phyloP scores from a whole-genome alignment of 768 basidiomycete species.

The Naematelia encephala region DNA sequence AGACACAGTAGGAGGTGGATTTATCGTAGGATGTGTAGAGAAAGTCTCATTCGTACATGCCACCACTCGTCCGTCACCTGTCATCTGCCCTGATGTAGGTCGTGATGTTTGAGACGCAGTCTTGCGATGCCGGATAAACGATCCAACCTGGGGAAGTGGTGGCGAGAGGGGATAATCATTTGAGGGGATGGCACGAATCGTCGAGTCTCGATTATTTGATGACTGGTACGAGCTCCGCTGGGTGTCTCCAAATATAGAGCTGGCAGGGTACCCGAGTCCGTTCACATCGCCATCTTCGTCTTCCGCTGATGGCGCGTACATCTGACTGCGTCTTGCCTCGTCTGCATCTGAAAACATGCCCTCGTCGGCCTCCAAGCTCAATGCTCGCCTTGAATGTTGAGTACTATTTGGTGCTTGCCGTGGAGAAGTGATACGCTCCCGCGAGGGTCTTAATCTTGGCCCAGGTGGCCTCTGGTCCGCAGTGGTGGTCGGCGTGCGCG shows the following conservation, averaged over 20 bases:
- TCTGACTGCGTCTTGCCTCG: conserved; percentile 30
- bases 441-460: conserved; percentile 23
- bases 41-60: conserved; percentile 49
- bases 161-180: conserved; percentile 37
- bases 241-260: conserved; percentile 46
- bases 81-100: conserved; percentile 3
- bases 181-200: conserved; percentile 39
- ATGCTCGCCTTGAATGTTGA: conserved; percentile 13
- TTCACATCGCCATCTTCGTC: conserved; percentile 16
- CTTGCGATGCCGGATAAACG: conserved; percentile 33
- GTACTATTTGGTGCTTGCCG: neutral
- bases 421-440: conserved; percentile 24
- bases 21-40: conserved; percentile 48
- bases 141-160: conserved; percentile 46
- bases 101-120: neutral
- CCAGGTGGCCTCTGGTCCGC: conserved; percentile 11
- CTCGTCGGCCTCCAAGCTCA: conserved; percentile 9
- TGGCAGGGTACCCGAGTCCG: conserved; percentile 46
- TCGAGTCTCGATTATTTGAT: conserved; percentile 24
- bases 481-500: conserved; percentile 26
- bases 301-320: conserved; percentile 24
- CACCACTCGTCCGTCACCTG: conserved; percentile 36
- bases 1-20: conserved; percentile 47
- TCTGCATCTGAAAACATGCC: conserved; percentile 46
- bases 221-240: conserved; percentile 26